Base-by-base conservation (phyloP, 2,329 filamentous ascomycete genomes). In the Neopestalotiopsis clavispora region DNA sequence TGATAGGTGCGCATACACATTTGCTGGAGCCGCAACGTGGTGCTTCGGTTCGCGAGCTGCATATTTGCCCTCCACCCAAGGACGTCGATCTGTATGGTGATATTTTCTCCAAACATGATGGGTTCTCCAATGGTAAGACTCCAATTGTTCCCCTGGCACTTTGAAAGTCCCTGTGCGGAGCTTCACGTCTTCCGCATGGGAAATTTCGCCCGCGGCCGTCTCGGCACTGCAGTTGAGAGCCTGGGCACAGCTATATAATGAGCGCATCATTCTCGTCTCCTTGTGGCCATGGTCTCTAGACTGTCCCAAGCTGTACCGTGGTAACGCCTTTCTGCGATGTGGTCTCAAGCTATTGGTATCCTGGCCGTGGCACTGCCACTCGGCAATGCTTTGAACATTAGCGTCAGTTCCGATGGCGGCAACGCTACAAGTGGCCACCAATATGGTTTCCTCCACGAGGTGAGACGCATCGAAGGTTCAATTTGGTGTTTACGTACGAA, bases 361-460 rank as follows among this genome's bases (percentile, higher is more conserved):
- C 32, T 70, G 62, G 67, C 74, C 23, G 69, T 74, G 10, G 72
- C 70, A 42, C 57, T 72, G 10, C 75, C 75, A 45, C 68, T 71
- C 32, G 73, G 65, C 66, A 69, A 71, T 38, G 78, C 80, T 60
- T 72, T 83, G 23, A 73, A 79, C 66, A 82, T 84, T 59, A 75
- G 73, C 9, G 79, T 84, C 4, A 75, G 75, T 12, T 76, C 77
- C 2, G 75, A 76, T 2, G 80, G 81, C 5, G 82, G 83, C 3
- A 84, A 84, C 66, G 77, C 75, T 13, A 84, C 83, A 0, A 82
- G 80, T 20, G 80, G 80, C 13, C 81, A 83, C 65, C 83, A 84
- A 68, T 84, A 84, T 72, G 83, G 83, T 0, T 83, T 84, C 70
- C 75, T 84, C 3, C 82, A 84, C 64, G 82, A 84, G 76, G 82